Evolutionary conservation across 176 grass and related monocot species (phyloP).

Genomic region (Lolium perenne): DNA sequence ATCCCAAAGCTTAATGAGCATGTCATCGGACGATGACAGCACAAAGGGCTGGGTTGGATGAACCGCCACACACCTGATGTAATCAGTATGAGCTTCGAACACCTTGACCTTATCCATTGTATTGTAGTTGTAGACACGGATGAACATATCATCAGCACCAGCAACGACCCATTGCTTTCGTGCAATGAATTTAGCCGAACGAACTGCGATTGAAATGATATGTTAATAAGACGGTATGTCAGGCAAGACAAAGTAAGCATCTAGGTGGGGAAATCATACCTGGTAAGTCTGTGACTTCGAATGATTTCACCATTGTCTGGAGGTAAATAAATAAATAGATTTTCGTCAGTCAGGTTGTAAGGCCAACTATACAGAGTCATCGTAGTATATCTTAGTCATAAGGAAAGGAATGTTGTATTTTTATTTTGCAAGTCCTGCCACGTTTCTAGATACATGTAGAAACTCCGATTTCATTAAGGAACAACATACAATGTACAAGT

Average conservation of each 20-base stretch:
- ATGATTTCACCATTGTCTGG: conserved; percentile 99
- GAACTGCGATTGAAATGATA: conserved; percentile 64
- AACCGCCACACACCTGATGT: conserved; percentile 97
- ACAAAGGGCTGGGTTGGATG: conserved; percentile 97
- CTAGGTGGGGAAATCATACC: conserved; percentile 49
- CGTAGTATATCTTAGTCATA: conserved; percentile 19
- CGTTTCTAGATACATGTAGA: background rate
- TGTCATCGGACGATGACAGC: conserved; percentile 97
- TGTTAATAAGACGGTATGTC: conserved; percentile 37
- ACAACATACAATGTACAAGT: background rate
- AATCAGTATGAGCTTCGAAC: conserved; percentile 93
- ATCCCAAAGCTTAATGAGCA: conserved; percentile 99
- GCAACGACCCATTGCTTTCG: conserved; percentile 97
- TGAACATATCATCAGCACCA: conserved; percentile 97
- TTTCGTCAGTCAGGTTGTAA: conserved; percentile 19
- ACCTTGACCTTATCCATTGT: conserved; percentile 97
- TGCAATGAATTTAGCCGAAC: conserved; percentile 90
- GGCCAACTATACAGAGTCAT: background rate
- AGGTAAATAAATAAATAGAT: conserved; percentile 41
- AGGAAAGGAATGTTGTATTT: background rate
- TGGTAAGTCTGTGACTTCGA: conserved; percentile 97
- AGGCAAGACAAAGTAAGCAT: background rate
- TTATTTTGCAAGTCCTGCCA: background rate
- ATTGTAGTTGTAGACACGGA: conserved; percentile 94
- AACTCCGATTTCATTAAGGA: background rate